Evolutionary conservation across 106 monocot genomes (phyloP).

Genomic region (Allium sativum): DNA sequence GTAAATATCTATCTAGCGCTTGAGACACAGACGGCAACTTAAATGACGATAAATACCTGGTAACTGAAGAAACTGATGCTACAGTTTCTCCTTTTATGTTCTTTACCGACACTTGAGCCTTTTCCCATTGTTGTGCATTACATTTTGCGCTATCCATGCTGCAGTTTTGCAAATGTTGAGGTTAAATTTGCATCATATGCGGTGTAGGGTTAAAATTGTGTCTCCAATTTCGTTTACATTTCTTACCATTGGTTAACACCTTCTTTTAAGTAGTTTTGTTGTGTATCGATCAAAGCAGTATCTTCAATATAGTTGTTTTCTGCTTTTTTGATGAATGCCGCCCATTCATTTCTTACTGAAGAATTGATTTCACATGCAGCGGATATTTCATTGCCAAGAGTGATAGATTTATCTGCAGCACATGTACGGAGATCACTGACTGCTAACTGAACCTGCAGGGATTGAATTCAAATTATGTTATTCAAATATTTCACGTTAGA

Average conservation of each 20-base stretch:
- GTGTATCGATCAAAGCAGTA: conserved; percentile 28
- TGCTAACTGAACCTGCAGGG: conserved; percentile 56
- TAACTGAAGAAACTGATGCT: conserved; percentile 37
- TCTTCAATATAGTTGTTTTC: conserved; percentile 41
- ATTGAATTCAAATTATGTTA: too few relatives aligned
- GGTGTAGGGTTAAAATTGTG: background rate
- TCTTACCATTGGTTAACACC: conserved; percentile 57
- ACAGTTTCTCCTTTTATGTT: conserved; percentile 29
- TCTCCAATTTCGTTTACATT: background rate
- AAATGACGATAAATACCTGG: conserved; percentile 30
- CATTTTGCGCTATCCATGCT: conserved; percentile 31
- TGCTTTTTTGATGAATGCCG: conserved; percentile 32
- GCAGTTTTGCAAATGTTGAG: background rate
- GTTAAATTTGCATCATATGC: background rate
- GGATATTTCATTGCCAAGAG: conserved; percentile 44
- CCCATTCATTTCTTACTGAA: conserved; percentile 44
- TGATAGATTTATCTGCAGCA: conserved; percentile 31
- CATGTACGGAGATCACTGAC: conserved; percentile 33
- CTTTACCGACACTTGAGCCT: conserved; percentile 47
- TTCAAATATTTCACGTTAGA: too few relatives aligned
- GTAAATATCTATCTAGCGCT: too few relatives aligned
- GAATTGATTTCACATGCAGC: conserved; percentile 28
- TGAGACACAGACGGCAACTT: too few relatives aligned
- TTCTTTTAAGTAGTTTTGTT: conserved; percentile 23
- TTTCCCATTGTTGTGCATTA: conserved; percentile 46